Evolutionary conservation across 139 green algal species (phyloP).

Genomic region (Chlamydomonas incerta): DNA sequence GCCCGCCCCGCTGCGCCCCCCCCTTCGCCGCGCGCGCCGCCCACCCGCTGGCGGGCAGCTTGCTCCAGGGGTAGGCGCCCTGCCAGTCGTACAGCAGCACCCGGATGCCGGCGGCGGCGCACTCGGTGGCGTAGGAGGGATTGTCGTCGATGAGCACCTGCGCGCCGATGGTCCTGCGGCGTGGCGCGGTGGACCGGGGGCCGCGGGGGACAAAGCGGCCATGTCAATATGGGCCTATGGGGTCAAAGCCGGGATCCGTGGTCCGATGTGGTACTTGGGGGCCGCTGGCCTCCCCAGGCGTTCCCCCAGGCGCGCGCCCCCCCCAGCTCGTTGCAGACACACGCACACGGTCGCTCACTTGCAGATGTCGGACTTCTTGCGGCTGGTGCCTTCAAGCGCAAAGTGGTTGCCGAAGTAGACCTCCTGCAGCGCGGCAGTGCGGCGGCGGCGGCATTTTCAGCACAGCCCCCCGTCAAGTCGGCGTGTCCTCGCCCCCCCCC

Average conservation of each 20-base stretch:
- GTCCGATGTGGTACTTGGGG: too few species aligned
- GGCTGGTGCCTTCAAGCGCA: conserved; percentile 79
- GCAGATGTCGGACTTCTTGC: conserved; percentile 95
- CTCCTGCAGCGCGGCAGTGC: too few species aligned
- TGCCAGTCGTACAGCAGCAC: conserved; percentile 96
- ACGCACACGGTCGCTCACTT: conserved; percentile 56
- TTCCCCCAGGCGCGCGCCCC: too few species aligned
- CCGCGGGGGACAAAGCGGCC: not conserved
- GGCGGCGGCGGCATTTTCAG: too few species aligned
- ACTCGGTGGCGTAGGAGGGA: conserved; percentile 91
- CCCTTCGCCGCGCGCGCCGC: not conserved
- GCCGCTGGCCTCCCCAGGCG: too few species aligned
- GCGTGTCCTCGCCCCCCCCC: too few species aligned
- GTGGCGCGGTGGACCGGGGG: not conserved
- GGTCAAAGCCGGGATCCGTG: too few species aligned
- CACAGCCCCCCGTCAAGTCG: too few species aligned
- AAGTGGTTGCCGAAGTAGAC: conserved; percentile 99
- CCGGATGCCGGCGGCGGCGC: conserved; percentile 84
- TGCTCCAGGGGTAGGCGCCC: conserved; percentile 90
- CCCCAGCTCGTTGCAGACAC: too few species aligned
- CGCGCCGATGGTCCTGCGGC: conserved; percentile 77
- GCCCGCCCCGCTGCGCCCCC: not conserved
- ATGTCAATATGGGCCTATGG: too few species aligned
- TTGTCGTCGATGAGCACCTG: conserved; percentile 97
- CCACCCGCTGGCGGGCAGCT: conserved; percentile 57